Base-by-base conservation (phyloP, 768 basidiomycete species). In the Lentinula boryana region DNA sequence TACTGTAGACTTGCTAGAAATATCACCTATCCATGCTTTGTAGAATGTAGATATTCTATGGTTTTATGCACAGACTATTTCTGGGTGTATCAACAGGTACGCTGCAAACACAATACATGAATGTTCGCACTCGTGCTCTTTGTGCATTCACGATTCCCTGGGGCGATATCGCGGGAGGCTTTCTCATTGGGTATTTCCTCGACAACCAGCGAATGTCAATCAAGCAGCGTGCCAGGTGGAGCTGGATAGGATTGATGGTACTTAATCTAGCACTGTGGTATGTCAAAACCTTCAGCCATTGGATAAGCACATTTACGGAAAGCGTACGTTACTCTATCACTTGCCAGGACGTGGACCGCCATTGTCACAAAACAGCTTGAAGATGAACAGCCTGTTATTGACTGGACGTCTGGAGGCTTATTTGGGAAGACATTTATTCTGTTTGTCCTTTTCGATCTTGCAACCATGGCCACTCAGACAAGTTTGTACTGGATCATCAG, bases 401-500 rank as follows among this genome's bases (percentile, higher is more conserved):
- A 72, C 62, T 73, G 72, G 72, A 72, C 70, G 10, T 72, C 72
- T 2, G 63, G 67, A 36, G 10, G 64, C 27, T 61, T 69, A 40
- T 73, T 73, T 48, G 69, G 63, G 7, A 68, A 67, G 46, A 72
- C 70, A 6, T 73, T 73, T 60, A 53, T 63, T 5, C 61, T 73
- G 32, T 72, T 71, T 62, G 57, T 73, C 27, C 66, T 72, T 41
- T 73, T 73, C 35, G 71, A 73, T 55, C 63, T 71, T 23, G 71
- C 67, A 27, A 72, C 72, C 32, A 72, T 73, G 71, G 71, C 71
- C 6, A 73, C 72, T 0, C 72, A 73, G 49, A 73, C 71, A n/a
- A 60, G 52, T 49, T 55, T 73, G 23, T 73, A 68, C 64, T 73
- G 71, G 71, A 70, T 73, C 40, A 70, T 73, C 44, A 62, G 63